These are phyloP conservation scores for Xylaria flabelliformis DNA, from an alignment of 495 filamentous ascomycete species.

Conservation along the genomic window DNA sequence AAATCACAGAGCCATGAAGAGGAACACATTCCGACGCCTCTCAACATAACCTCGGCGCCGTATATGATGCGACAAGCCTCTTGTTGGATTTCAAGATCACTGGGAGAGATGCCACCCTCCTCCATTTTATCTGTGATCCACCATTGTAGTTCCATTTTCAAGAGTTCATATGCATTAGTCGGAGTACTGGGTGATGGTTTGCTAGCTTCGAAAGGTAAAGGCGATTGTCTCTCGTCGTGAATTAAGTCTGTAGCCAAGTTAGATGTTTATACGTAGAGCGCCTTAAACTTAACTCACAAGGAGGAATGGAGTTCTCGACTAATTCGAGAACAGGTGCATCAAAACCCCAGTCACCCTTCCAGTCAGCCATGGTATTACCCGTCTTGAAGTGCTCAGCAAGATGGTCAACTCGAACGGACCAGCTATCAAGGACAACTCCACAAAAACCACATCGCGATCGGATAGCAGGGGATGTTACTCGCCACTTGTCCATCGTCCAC, in stretches of 20 bases:
- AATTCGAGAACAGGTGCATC: slow-evolving; percentile 62
- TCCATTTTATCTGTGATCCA: slow-evolving; percentile 46
- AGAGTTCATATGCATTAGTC: slow-evolving; percentile 58
- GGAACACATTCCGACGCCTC: slow-evolving; percentile 34
- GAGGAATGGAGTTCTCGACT: slow-evolving; percentile 71
- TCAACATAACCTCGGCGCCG: slow-evolving; percentile 44
- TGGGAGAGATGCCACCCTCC: slow-evolving; percentile 38
- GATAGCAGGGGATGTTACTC: slow-evolving; percentile 62
- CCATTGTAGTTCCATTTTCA: slow-evolving; percentile 57
- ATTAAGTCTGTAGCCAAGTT: slow-evolving; percentile 53
- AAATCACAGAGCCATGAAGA: slow-evolving; percentile 62
- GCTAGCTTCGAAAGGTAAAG: slow-evolving; percentile 52
- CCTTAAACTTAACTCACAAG: slow-evolving; percentile 51
- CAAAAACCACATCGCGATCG: slow-evolving; percentile 78
- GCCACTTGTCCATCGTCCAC: slow-evolving; percentile 74
- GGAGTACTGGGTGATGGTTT: slow-evolving; percentile 40
- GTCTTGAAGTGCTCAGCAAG: slow-evolving; percentile 72
- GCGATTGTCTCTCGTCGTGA: slow-evolving; percentile 61
- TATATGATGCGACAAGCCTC: slow-evolving; percentile 53
- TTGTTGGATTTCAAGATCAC: slow-evolving; percentile 51
- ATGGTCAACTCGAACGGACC: slow-evolving; percentile 68
- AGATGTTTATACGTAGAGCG: slow-evolving; percentile 30
- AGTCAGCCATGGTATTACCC: slow-evolving; percentile 70
- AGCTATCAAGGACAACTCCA: slow-evolving; percentile 62
- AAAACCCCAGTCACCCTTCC: slow-evolving; percentile 78